These are phyloP conservation scores for Sporisorium graminicola DNA, from an alignment of 1,284 basidiomycete species.

Conservation along the genomic window DNA sequence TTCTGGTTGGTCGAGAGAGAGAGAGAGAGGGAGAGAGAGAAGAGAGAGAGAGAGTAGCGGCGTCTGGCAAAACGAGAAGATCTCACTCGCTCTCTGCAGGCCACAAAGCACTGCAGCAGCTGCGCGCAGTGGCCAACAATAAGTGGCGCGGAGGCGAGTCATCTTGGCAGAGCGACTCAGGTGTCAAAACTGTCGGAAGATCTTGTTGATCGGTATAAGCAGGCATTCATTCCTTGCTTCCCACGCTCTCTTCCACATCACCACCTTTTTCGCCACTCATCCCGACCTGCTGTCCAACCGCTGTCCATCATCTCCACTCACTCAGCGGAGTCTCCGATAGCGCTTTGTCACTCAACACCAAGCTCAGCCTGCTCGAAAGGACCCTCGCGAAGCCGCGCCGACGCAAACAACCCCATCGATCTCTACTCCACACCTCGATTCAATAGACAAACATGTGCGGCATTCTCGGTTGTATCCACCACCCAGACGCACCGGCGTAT, in stretches of 20 bases:
- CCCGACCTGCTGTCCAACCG: neutral
- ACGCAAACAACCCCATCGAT: neutral
- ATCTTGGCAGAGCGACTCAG: neutral
- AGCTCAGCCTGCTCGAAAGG: neutral
- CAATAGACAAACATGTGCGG: conserved; percentile 58
- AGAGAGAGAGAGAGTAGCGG: too few relatives aligned
- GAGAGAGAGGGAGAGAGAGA: too few relatives aligned
- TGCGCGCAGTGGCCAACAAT: conserved; percentile 5
- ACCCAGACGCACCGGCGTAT: conserved; percentile 67
- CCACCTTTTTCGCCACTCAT: conserved; percentile 1
- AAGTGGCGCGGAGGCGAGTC: neutral
- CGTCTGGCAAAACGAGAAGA: neutral
- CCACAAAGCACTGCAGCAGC: neutral
- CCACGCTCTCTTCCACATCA: neutral
- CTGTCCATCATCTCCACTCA: neutral
- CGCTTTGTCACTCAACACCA: neutral
- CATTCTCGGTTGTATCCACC: conserved; percentile 67
- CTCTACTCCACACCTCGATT: neutral
- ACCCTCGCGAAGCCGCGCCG: too few relatives aligned
- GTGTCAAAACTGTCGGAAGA: conserved; percentile 8
- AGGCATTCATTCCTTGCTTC: neutral
- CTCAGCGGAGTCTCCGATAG: neutral
- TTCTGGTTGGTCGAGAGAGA: conserved; percentile 8
- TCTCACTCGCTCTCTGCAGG: neutral
- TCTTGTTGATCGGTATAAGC: conserved; percentile 2